These are phyloP conservation scores for Rhodotorula glutinis DNA, from an alignment of 1,284 basidiomycete genomes.

Conservation along the genomic window DNA sequence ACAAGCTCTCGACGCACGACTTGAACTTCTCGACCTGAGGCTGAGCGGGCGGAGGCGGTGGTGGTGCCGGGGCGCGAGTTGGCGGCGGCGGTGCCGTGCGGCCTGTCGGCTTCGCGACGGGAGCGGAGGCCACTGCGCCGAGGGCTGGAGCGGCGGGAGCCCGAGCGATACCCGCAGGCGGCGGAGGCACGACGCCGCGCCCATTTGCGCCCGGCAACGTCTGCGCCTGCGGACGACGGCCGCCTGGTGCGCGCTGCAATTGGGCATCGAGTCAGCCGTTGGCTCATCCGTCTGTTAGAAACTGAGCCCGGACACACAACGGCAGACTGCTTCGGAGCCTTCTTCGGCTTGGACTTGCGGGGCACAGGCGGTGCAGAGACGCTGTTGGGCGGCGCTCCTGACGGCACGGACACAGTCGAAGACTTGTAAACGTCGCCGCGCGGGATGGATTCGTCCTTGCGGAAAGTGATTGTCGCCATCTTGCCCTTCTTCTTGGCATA, in stretches of 20 bases:
- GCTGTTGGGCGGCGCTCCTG: slow-evolving; percentile 81
- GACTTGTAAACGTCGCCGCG: slow-evolving; percentile 91
- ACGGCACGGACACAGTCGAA: slow-evolving; percentile 79
- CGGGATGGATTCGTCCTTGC: slow-evolving; percentile 82
- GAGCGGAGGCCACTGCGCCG: not conserved
- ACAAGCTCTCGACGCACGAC: slow-evolving; percentile 49
- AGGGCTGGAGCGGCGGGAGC: slow-evolving; percentile 26
- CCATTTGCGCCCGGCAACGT: slow-evolving; percentile 44
- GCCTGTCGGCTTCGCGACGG: slow-evolving; percentile 5
- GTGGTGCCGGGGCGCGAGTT: slow-evolving; percentile 45
- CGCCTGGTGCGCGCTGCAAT: slow-evolving; percentile 38
- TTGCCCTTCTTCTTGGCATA: slow-evolving; percentile 99
- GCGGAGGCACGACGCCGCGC: slow-evolving; percentile 23
- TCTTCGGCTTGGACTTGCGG: slow-evolving; percentile 61
- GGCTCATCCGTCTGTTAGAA: not conserved
- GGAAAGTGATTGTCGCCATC: slow-evolving; percentile 77
- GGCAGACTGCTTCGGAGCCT: slow-evolving; percentile 53
- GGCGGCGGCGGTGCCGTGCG: slow-evolving; percentile 33
- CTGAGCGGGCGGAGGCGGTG: slow-evolving; percentile 55
- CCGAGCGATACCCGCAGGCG: slow-evolving; percentile 20
- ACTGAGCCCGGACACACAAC: slow-evolving; percentile 9
- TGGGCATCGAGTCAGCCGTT: not conserved
- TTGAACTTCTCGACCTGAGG: slow-evolving; percentile 74
- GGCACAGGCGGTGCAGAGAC: slow-evolving; percentile 77
- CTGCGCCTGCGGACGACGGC: slow-evolving; percentile 46